Base-by-base conservation (phyloP, 805 yeast species). In the Candida hispaniensis region DNA sequence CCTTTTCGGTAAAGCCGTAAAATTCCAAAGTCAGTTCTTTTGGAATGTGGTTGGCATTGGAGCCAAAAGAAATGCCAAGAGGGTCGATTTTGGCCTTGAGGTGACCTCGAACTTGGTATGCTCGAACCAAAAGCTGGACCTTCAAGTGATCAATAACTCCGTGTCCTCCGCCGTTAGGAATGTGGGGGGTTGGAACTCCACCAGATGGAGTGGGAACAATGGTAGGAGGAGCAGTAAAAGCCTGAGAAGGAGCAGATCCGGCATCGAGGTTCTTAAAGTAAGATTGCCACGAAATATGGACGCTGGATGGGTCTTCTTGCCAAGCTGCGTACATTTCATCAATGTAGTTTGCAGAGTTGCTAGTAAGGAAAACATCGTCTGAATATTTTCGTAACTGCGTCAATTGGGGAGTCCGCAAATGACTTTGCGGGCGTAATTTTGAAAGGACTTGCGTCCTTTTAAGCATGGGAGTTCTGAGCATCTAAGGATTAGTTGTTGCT, bases 101-200 rank as follows among this genome's bases (percentile, higher is more conserved):
- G 60, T 91, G 99, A 47, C 98, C 99, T 61, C 97, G 76, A 35
- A 91, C 98, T 66, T 91, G 98, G 64, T 86, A 91, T 18, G 98
- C 98, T 60, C 99, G 80, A 44, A 93, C 96, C 50, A 91, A 69
- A 49, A 91, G 72, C 68, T 91, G 99, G 11, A 85, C 93, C 60
- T 91, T 91, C 67, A 91, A 72, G 59, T 91, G 97, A 44, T 81
- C 69, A 45, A 79, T 69, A 27, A 86, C 82, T 51, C 74, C 72
- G 45, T 64, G 58, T 41, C 57, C 58, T 32, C 69, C 67, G 10
- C 44, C 45, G 34, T 49, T 47, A 16, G 51, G 47, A 38, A 76
- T 80, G 30, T 73, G 63, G 45, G 71, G 66, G 28, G 75, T 71
- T 26, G 78, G 75, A 25, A 73, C 69, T 39, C 85, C 88, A 33